These are phyloP conservation scores for Boletus pseudo-olivaceus DNA, from an alignment of 768 basidiomycete genomes.

Conservation along the genomic window DNA sequence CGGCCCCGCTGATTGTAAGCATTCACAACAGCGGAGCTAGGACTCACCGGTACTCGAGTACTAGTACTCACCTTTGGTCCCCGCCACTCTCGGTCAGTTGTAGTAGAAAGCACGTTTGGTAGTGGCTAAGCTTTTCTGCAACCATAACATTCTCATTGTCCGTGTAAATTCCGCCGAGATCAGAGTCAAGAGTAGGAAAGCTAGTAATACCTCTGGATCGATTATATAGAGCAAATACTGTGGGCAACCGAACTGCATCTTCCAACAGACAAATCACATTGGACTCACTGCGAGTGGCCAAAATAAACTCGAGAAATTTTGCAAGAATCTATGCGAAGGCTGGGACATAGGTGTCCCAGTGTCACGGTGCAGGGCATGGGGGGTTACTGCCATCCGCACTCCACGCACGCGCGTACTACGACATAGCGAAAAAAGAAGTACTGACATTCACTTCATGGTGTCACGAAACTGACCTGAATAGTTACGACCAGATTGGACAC, in stretches of 20 bases:
- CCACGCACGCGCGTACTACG: too few relatives aligned
- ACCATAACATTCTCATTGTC: background rate
- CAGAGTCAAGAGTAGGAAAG: constrained; percentile 1
- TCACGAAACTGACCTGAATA: too few relatives aligned
- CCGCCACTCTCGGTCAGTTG: too few relatives aligned
- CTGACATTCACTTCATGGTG: too few relatives aligned
- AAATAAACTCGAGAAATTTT: constrained; percentile 10
- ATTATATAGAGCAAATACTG: constrained; percentile 21
- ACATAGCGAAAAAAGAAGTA: too few relatives aligned
- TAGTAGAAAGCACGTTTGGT: constrained; percentile 13
- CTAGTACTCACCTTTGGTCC: too few relatives aligned
- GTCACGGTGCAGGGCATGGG: background rate
- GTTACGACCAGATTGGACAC: too few relatives aligned
- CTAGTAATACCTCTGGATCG: constrained; percentile 12
- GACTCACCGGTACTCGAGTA: background rate
- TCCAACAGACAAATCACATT: background rate
- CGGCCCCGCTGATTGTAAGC: background rate
- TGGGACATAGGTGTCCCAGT: constrained; percentile 6
- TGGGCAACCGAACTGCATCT: background rate
- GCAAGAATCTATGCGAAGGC: constrained; percentile 3
- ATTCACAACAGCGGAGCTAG: background rate
- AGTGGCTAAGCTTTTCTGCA: background rate
- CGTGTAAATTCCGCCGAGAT: constrained; percentile 1
- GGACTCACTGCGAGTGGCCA: constrained; percentile 16
- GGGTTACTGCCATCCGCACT: constrained; percentile 10